Evolutionary conservation across 2,329 filamentous ascomycete species (phyloP), one percentile per base, ranked within the genome.

Genomic region (Arthrobotrys musiformis): DNA sequence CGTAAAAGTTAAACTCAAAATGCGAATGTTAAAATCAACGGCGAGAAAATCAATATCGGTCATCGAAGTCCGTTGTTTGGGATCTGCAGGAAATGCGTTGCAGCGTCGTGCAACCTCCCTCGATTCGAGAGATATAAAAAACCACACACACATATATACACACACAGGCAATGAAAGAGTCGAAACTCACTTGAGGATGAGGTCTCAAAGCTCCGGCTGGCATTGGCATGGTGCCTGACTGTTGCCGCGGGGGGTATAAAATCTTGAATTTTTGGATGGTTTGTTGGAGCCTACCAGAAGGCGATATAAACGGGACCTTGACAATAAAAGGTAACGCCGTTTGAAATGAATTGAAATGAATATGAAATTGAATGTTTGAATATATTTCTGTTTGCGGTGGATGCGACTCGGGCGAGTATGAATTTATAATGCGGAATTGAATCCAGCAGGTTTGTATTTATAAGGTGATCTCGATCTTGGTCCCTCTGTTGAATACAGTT

Each of bases 171-270:
- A 42, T 42, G 44, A 48, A 54, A 54, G 24, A 37, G n/a, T 33
- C 37, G 40, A 54, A 46, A 76, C 72, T 76, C 35, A 76, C 72
- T 67, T 63, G 72, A 64, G 72, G 48, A 70, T 76, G 72, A 52
- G 72, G 72, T 70, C 72, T 68, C 19, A 76, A 35, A 26, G 56
- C 44, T 70, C 63, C 72, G 33, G 64, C 48, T 70, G 72, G 72
- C 72, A 76, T 76, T 63, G 72, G 72, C 72, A 76, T 76, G 30
- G 37, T 70, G 33, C 54, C 54, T 26, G n/a, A 40, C 13, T 58
- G 19, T 33, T 33, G 19, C 24, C 44, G 37, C 40, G 22, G 48
- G 17, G 17, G 9, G n/a, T 44, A 37, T 26, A 15, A 22, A 54
- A 46, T 54, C 17, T 28, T 9, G 37, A 26, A 50, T 28, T 52